Evolutionary conservation across 192 early-diverging fungal species (phyloP), one percentile per base, ranked within the genome.

Genomic region (Chytriomyces sp.): DNA sequence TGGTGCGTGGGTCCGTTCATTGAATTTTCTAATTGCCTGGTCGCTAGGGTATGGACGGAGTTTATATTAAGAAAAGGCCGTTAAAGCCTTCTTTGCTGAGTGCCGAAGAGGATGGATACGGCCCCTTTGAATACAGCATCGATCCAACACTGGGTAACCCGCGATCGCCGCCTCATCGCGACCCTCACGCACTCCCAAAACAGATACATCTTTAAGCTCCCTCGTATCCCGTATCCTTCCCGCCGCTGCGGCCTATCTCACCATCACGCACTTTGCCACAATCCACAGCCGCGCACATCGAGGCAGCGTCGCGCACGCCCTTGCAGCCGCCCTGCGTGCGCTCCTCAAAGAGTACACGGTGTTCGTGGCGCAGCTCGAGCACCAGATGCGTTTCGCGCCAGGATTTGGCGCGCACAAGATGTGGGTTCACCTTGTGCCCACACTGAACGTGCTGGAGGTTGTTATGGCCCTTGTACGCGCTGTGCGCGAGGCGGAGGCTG

Each of bases 401-500:
- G 1, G 76, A 5, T 97, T 98, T 76, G 91, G 93, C 4, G 74
- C 97, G n/a, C 95, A 96, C 71, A 90, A 95, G 77, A 81, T 98
- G 7, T 94, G 92, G 93, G 94, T 89, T 75, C 92, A 98, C 75
- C 74, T 96, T 31, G 86, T 90, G 40, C 94, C 94, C 26, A 92
- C 91, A 10, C 55, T 92, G 44, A 72, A 78, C 41, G 82, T 82
- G 19, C 81, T 91, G 76, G 76, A 79, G 31, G 74, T 82, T 0
- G 61, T 91, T n/a, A 75, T 77, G 63, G 76, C 76, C 1, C 73
- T 92, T 64, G 78, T 85, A 28, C 72, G 75, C 25, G 82, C 73
- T 22, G 81, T 92, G 30, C 25, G 53, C 2, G 81, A 76, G 39
- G 78, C 72, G 37, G 66, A 77, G 36, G 77, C 59, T 72, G 7